Evolutionary conservation across 2,329 filamentous ascomycete genomes (phyloP), one percentile per base, ranked within the genome.

Genomic region (Clathrospora elynae): DNA sequence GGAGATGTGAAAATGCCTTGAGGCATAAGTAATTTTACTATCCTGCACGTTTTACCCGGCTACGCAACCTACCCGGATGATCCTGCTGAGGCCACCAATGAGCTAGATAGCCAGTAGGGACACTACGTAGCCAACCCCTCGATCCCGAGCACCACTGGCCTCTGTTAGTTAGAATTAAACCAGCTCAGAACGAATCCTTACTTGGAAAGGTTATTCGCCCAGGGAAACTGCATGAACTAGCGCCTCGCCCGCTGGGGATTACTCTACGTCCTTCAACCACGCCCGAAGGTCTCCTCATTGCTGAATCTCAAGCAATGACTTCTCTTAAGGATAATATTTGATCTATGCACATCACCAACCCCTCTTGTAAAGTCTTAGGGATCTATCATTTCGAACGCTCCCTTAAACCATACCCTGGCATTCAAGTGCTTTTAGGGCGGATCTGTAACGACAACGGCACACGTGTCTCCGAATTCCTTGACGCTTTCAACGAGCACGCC

Each of bases 131-230:
- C n/a, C n/a, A n/a, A n/a, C n/a, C n/a, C n/a, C n/a, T n/a, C n/a
- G n/a, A n/a, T n/a, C n/a, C n/a, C 28, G 16, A 10, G 28, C 11
- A 30, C 28, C 28, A 30, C 28, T 7, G 14, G 14, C 28, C 28
- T 19, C 11, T 29, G n/a, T 4, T 37, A 25, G 35, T 30, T 38
- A 6, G 35, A 38, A n/a, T 14, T 38, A 2, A 38, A 25, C 7
- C 35, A 38, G n/a, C 11, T 31, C 2, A 8, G 9, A 14, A 18
- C 16, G 2, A 31, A 38, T 7, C 26, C 35, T 5, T 38, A 38
- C 26, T 30, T 38, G 12, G 12, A 38, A 11, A 7, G 12, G 3
- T 25, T 38, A 2, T 38, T 38, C 12, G 18, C 25, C 4, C 14
- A 30, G 10, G 35, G 16, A 3, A 10, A 23, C 10, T 12, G 26